Percentiles rank a stretch among this genome's conserved stretches.
Conservation (phyloP, 2,329 filamentous ascomycete species). For the Ophiognomonia clavigignenti-juglandacearum region DNA sequence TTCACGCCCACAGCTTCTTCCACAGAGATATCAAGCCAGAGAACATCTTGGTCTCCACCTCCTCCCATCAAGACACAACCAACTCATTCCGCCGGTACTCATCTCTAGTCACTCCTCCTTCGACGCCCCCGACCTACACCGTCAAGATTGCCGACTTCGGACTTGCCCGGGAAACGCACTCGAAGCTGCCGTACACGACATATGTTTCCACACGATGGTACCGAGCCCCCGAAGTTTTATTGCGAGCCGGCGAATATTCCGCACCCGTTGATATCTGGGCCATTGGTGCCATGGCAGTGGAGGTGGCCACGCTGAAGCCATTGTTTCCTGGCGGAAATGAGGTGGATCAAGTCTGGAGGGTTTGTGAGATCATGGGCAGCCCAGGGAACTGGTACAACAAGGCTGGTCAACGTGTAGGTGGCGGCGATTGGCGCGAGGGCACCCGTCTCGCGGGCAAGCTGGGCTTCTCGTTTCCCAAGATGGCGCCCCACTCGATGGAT, state of each 20-base stretch:
- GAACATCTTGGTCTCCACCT: constrained; percentile 95
- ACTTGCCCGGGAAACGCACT: constrained; percentile 94
- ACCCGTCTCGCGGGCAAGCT: constrained; percentile 89
- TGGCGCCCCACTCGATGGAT: constrained; percentile 96
- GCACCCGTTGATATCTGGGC: constrained; percentile 99
- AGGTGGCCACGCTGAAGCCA: constrained; percentile 93
- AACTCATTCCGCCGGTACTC: constrained; percentile 93
- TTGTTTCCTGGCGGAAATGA: constrained; percentile 97
- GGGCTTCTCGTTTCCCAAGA: constrained; percentile 98
- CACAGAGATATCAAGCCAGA: constrained; percentile 99
- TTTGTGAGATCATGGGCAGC: constrained; percentile 99
- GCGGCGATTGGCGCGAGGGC: constrained; percentile 96
- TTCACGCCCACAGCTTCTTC: constrained; percentile 95
- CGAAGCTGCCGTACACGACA: constrained; percentile 92
- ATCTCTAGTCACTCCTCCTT: constrained; percentile 85
- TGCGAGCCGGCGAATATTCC: constrained; percentile 94
- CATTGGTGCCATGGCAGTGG: constrained; percentile 96
- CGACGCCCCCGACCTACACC: constrained; percentile 87
- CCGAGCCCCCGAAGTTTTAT: constrained; percentile 87
- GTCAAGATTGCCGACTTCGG: constrained; percentile 99
- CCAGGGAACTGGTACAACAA: constrained; percentile 98
- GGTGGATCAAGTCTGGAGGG: constrained; percentile 97
- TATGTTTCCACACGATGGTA: constrained; percentile 99
- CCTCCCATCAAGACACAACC: constrained; percentile 72
- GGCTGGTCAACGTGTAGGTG: constrained; percentile 76